A percentile compares a stretch with the other conserved stretches of the same genome.
phyloP scores from a whole-genome alignment of 495 filamentous ascomycete species.

The Chaetomium fimeti region DNA sequence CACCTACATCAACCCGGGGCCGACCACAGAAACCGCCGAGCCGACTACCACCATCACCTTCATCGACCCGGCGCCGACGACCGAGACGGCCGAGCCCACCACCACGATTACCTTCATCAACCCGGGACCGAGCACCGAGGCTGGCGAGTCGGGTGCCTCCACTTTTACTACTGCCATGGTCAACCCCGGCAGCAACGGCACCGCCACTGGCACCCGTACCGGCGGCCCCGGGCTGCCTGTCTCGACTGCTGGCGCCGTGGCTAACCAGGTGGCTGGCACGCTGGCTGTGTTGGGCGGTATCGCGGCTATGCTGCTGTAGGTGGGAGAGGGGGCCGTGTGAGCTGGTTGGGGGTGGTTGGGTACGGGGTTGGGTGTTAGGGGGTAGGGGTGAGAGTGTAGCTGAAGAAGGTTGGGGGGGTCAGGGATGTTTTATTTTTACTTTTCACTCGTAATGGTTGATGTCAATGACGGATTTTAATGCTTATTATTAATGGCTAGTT shows the following conservation, averaged over 20 bases:
- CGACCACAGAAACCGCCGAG: background rate
- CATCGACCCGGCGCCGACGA: slow-evolving; percentile 3
- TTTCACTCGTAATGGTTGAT: no score
- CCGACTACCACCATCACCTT: slow-evolving; percentile 11
- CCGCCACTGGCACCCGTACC: background rate
- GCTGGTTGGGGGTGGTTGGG: background rate
- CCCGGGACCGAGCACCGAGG: no score
- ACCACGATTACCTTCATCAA: background rate
- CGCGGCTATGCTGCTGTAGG: slow-evolving; percentile 19
- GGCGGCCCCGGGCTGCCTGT: background rate
- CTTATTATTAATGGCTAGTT: no score
- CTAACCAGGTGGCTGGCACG: slow-evolving; percentile 19
- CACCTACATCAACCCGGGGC: slow-evolving; percentile 4
- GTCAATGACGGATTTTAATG: no score
- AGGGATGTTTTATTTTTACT: no score
- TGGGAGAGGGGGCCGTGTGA: background rate
- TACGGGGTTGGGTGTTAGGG: background rate
- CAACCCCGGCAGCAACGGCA: background rate
- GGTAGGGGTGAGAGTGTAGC: no score
- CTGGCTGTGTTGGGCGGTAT: slow-evolving; percentile 21
- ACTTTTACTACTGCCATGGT: background rate
- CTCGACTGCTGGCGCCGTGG: slow-evolving; percentile 15
- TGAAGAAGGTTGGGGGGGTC: no score
- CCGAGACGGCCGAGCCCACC: background rate
- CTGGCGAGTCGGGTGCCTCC: background rate